phyloP scores from a whole-genome alignment of 2,329 filamentous ascomycete genomes.

The Zarea fungicola region DNA sequence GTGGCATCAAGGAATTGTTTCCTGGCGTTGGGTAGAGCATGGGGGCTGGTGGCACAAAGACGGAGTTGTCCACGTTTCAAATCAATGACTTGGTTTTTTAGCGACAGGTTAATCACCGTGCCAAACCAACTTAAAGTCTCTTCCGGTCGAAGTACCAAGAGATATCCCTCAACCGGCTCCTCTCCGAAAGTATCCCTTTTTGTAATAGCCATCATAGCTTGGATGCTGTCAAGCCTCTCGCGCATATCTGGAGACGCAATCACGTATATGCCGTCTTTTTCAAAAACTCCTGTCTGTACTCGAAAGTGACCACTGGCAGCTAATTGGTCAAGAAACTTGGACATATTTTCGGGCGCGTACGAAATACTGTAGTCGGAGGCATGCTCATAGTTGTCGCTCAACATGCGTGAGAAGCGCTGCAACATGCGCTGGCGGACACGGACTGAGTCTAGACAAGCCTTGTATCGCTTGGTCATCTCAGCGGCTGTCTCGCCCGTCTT shows the following conservation, averaged over 20 bases:
- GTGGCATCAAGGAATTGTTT: slow-evolving; percentile 71
- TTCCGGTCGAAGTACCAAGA: slow-evolving; percentile 81
- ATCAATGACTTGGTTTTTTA: slow-evolving; percentile 76
- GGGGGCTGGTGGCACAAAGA: slow-evolving; percentile 82
- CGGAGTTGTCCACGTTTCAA: slow-evolving; percentile 82
- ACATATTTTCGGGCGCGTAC: slow-evolving; percentile 60
- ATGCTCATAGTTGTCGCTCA: slow-evolving; percentile 94
- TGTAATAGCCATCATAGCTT: slow-evolving; percentile 73
- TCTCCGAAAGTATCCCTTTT: slow-evolving; percentile 54
- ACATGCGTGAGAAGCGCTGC: slow-evolving; percentile 85
- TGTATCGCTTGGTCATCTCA: slow-evolving; percentile 97
- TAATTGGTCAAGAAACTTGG: slow-evolving; percentile 74
- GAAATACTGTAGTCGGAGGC: slow-evolving; percentile 91
- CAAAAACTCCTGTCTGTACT: slow-evolving; percentile 65
- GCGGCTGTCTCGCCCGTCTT: slow-evolving; percentile 75
- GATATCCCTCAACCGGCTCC: slow-evolving; percentile 68
- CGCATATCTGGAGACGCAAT: slow-evolving; percentile 78
- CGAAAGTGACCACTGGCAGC: slow-evolving; percentile 82
- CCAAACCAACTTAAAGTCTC: slow-evolving; percentile 76
- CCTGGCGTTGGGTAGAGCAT: slow-evolving; percentile 73
- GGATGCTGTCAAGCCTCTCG: slow-evolving; percentile 73
- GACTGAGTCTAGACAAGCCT: slow-evolving; percentile 90
- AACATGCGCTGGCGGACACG: slow-evolving; percentile 94
- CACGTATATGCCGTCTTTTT: slow-evolving; percentile 72
- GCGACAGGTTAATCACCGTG: slow-evolving; percentile 61